Evolutionary conservation across 2,329 filamentous ascomycete species (phyloP), one percentile per base, ranked within the genome.

Genomic region (Venturia nashicola): DNA sequence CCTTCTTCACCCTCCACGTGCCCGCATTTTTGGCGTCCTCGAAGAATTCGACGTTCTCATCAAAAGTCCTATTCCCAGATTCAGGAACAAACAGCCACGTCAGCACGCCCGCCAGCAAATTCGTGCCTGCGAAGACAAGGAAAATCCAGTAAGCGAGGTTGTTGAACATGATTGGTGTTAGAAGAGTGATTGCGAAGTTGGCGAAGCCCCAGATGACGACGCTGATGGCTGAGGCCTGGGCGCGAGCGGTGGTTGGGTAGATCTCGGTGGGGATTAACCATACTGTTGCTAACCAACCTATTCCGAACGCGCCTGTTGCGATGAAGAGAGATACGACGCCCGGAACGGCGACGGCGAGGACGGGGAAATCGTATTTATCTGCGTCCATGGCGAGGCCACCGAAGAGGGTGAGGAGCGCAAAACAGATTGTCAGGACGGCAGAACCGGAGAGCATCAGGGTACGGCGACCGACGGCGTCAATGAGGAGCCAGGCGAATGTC

Each of bases 231-330:
- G 80, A 80, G 0, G 81, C 82, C 69, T 83, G 78, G 1, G 81
- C 81, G 16, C 82, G 76, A 0, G 80, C 80, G 0, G 78, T 79
- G 3, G 79, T 82, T 0, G 82, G 81, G 67, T 78, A 84, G 64
- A 84, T 83, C 67, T 85, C 82, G 0, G 82, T 84, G 0, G 82
- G 82, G 44, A 84, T 82, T 3, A 85, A 73, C 83, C 83, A 86
- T 20, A 82, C 77, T 1, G 83, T 82, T 0, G 82, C 75, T 2
- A 86, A 75, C 83, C 83, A 85, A 32, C 81, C 81, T 55, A 85
- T 82, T 4, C 83, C 83, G 65, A 86, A 86, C 20, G 82, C 80
- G 8, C 81, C 82, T 0, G 83, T 88, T 2, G 83, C 80, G 64
- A 83, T 70, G 75, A 81, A 84, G 18, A 85, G 76, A 1, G 76